Evolutionary conservation across 1,139 yeast species (phyloP), one percentile per base, ranked within the genome.

Genomic region (Candida pseudoviswanathii): DNA sequence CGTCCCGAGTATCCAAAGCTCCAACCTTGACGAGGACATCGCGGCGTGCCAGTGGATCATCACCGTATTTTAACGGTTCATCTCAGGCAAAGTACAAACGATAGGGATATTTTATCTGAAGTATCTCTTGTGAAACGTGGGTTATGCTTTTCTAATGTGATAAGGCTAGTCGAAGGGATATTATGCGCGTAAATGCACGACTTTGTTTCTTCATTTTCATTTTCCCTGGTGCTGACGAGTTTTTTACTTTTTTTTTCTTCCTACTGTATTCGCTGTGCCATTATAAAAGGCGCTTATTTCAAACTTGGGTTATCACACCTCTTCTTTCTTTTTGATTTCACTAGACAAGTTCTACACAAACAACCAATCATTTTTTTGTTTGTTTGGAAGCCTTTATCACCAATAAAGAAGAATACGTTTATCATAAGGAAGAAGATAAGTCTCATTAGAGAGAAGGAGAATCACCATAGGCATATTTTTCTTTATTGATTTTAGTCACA

Each of bases 11-110:
- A 6, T 42, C 43, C n/a, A 53, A 50, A 41, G 45, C 38, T n/a
- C 53, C 56, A 3, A 45, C 51, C 6, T 47, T 53, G 34, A 53
- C 44, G 31, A 40, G 51, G 26, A 41, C 49, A 26, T 41, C 47
- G n/a, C 43, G 46, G 31, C 46, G 49, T 26, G 41, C 26, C 4
- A 50, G 44, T 10, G 51, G 45, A 30, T 38, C 38, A n/a, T 50
- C 55, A n/a, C 55, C 55, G 8, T 52, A 51, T 37, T 52, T 49
- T 41, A 44, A 50, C n/a, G 22, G 30, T 24, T 5, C 41, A 3
- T 37, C 40, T 22, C 40, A 37, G 24, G 24, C 41, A 5, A 37
- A 37, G 9, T 25, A 10, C 30, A 37, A 37, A 25, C 41, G 11
- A n/a, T 37, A 24, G 21, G 8, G 22, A 7, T 11, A 16, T 33